These are phyloP conservation scores for Candida schatavii DNA, from an alignment of 805 yeast species.

Conservation along the genomic window DNA sequence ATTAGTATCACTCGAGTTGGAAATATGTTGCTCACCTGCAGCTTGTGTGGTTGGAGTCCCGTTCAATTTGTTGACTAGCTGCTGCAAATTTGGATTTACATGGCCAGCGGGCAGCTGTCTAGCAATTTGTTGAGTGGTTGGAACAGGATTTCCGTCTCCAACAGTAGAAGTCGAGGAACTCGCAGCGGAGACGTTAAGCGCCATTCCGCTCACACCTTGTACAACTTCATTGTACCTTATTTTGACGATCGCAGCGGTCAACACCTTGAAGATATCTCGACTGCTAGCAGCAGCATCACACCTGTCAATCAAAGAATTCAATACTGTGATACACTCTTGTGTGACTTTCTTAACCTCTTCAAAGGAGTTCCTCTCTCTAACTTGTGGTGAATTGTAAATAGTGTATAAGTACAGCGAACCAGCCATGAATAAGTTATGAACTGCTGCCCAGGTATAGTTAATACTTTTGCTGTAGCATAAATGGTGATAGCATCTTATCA, in stretches of 20 bases:
- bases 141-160: slow-evolving; percentile 17
- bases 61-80: slow-evolving; percentile 32
- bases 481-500: slow-evolving; percentile 60
- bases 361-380: slow-evolving; percentile 43
- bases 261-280: slow-evolving; percentile 64
- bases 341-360: slow-evolving; percentile 48
- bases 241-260: slow-evolving; percentile 68
- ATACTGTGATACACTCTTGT: slow-evolving; percentile 52
- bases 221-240: slow-evolving; percentile 45
- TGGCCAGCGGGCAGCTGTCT: slow-evolving; percentile 30
- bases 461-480: slow-evolving; percentile 56
- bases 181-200: slow-evolving; percentile 8
- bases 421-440: slow-evolving; percentile 84
- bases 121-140: slow-evolving; percentile 21
- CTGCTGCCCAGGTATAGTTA: slow-evolving; percentile 92
- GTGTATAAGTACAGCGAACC: slow-evolving; percentile 82
- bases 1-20: background rate
- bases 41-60: background rate
- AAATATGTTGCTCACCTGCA: background rate
- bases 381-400: slow-evolving; percentile 64
- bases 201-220: slow-evolving; percentile 13
- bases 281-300: slow-evolving; percentile 81
- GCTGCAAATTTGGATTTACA: slow-evolving; percentile 35
- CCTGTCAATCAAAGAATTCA: slow-evolving; percentile 58
- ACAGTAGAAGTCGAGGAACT: too few relatives aligned